Evolutionary conservation across 2,329 filamentous ascomycete genomes (phyloP).

Genomic region (Cadophora malorum): DNA sequence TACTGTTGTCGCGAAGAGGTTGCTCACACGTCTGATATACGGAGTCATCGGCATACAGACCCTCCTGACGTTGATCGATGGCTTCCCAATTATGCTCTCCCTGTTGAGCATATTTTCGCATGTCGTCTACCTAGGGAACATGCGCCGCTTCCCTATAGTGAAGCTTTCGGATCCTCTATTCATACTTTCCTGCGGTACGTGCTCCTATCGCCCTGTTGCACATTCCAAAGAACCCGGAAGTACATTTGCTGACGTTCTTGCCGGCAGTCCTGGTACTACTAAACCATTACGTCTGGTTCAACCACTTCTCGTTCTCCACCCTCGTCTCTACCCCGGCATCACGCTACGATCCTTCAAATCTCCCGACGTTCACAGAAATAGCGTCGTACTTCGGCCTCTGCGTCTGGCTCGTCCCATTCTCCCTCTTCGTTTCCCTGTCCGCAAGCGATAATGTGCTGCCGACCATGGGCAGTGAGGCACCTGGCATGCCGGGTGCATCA

Average conservation of each 20-base stretch:
- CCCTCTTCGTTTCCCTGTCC: conserved; percentile 91
- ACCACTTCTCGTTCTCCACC: conserved; percentile 78
- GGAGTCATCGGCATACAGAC: conserved; percentile 75
- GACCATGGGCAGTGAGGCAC: conserved; percentile 81
- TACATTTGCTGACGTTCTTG: conserved; percentile 32
- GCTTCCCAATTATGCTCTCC: conserved; percentile 80
- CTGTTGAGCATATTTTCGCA: conserved; percentile 81
- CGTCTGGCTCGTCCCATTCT: conserved; percentile 96
- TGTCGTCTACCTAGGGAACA: conserved; percentile 85
- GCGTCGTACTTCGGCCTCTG: conserved; percentile 95
- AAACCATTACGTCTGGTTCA: conserved; percentile 97
- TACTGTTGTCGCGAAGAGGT: conserved; percentile 86
- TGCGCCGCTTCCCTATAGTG: conserved; percentile 76
- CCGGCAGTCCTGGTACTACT: conserved; percentile 74
- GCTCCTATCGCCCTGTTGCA: neutral
- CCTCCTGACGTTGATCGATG: conserved; percentile 79
- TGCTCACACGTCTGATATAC: conserved; percentile 88
- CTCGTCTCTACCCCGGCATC: conserved; percentile 60
- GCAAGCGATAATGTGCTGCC: conserved; percentile 95
- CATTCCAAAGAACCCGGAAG: neutral
- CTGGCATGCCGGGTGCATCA: conserved; percentile 45
- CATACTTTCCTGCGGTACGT: conserved; percentile 77
- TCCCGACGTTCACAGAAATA: conserved; percentile 91
- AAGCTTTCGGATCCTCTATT: conserved; percentile 89
- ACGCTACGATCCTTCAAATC: conserved; percentile 66